phyloP scores from a whole-genome alignment of 208 protist species.

The Acanthamoeba culbertsoni region DNA sequence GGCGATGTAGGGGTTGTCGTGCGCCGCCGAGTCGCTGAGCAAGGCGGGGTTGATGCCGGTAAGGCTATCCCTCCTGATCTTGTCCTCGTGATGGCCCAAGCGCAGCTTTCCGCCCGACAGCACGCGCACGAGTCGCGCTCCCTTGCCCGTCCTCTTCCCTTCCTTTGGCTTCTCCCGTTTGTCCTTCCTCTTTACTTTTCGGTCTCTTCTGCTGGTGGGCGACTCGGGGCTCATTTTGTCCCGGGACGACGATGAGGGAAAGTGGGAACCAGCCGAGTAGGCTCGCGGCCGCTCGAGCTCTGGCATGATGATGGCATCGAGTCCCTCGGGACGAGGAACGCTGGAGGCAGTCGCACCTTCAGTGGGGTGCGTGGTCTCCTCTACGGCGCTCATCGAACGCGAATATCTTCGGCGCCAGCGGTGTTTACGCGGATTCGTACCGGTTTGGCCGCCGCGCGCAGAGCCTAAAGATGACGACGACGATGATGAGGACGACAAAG shows the following conservation, averaged over 20 bases:
- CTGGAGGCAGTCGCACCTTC: too few species aligned
- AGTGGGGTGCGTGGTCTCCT: neutral
- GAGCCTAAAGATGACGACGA: neutral
- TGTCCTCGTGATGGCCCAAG: neutral
- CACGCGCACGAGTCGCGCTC: neutral
- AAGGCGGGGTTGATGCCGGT: neutral
- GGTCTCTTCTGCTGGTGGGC: too few species aligned
- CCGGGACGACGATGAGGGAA: neutral
- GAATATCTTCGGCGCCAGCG: neutral
- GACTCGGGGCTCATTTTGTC: neutral
- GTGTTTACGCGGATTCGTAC: neutral
- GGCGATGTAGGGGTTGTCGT: constrained; percentile 2
- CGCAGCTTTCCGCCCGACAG: neutral
- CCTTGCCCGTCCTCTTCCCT: neutral
- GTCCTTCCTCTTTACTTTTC: too few species aligned
- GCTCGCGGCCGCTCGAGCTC: neutral
- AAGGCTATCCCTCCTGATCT: neutral
- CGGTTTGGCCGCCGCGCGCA: neutral
- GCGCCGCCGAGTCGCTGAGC: constrained; percentile 1
- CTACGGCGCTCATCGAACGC: neutral
- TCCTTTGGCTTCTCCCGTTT: neutral
- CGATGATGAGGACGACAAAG: neutral
- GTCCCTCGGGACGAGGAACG: too few species aligned
- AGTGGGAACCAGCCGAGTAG: neutral
- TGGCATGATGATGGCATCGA: too few species aligned